phyloP scores from a whole-genome alignment of 257 asterid genomes.

The Ocimum tenuiflorum region DNA sequence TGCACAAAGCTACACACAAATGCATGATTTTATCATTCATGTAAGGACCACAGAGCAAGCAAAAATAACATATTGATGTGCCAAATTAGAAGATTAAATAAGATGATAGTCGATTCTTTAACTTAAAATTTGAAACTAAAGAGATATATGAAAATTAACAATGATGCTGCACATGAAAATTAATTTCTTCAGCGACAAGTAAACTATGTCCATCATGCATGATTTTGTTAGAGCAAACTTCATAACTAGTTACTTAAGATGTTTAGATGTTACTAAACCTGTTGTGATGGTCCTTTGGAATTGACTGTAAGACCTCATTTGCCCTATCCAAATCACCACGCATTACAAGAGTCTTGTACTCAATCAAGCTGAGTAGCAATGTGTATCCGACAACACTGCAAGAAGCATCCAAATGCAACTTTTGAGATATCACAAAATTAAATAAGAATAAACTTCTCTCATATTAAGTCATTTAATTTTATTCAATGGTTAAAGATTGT shows the following conservation, averaged over 20 bases:
- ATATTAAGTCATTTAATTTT: conserved; percentile 6
- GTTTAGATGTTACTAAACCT: conserved; percentile 40
- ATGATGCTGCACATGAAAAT: conserved; percentile 1
- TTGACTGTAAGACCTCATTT: conserved; percentile 69
- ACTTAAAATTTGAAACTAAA: background rate
- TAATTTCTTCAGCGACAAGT: conserved; percentile 9
- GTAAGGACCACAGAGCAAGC: background rate
- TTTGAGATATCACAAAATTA: background rate
- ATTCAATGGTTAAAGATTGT: background rate
- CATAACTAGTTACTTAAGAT: background rate
- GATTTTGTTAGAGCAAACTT: background rate
- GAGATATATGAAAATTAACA: background rate
- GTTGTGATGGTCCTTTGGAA: conserved; percentile 88
- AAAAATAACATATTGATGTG: conserved; percentile 1
- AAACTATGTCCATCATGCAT: background rate
- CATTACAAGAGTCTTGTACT: conserved; percentile 97
- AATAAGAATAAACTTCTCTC: conserved; percentile 6
- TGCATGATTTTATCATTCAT: background rate
- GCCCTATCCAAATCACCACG: conserved; percentile 97
- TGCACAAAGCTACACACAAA: background rate
- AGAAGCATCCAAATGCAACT: conserved; percentile 10
- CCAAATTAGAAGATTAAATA: background rate
- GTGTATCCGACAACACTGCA: conserved; percentile 89
- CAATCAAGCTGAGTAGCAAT: conserved; percentile 87
- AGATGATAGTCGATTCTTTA: background rate